Evolutionary conservation across 192 early-diverging fungal species (phyloP), one percentile per base, ranked within the genome.

Genomic region (Backusella australiensis): DNA sequence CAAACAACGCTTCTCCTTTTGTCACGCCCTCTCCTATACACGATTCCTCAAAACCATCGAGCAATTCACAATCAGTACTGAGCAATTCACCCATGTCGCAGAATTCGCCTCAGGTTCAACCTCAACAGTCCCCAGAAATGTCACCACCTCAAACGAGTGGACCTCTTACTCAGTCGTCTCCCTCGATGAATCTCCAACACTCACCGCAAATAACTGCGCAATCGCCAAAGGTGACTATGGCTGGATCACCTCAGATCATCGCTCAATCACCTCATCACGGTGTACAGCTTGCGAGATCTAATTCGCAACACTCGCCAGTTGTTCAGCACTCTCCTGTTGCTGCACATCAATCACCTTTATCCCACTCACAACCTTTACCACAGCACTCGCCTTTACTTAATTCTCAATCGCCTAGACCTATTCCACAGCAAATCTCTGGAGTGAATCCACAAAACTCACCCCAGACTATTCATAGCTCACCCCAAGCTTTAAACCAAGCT

Each of bases 1-100:
- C 41, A 71, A 71, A 29, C 5, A 41, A 35, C 0, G 19, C 67
- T 39, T 36, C 67, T 69, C 34, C 67, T 36, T 63, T 63, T 26
- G 56, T 63, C 14, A 63, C 56, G 29, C 56, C 56, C 3, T 63
- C 56, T 29, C 56, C 56, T 63, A 29, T 63, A 12, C 56, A 26
- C 11, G 56, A 63, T 63, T 63, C 56, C 12, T 63, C 56, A 63
- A 63, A 63, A 29, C 56, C 56, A 29, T 63, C 56, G 26, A 63
- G 56, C 29, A 63, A 63, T 63, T 63, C 56, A 14, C 56, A 63
- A 63, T 63, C 56, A 14, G 56, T 63, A 63, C 12, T 63, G 21
- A 63, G 56, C 56, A 63, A 63, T 63, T 63, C 56, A 7, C 56
- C 56, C 26, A 63, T 63, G 56, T 63, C 56, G 26, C 56, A 63